Base-by-base conservation (phyloP, 2,329 filamentous ascomycete species). In the Podosphaera fusca region DNA sequence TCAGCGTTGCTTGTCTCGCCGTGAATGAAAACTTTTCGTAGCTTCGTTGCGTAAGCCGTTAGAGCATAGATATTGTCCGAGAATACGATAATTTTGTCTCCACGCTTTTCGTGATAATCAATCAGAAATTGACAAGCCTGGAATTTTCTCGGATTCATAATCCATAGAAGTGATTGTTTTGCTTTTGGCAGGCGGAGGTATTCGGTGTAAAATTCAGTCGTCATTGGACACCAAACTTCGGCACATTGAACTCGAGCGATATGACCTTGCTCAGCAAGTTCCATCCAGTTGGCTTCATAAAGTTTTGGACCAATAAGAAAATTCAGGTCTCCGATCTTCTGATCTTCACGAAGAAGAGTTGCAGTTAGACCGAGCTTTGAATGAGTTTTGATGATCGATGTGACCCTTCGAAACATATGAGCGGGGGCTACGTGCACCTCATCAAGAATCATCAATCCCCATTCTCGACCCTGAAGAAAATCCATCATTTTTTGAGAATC, bases 171-270 rank as follows among this genome's bases (percentile, higher is more conserved):
- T 7, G 77, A 75, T 38, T 78, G 75, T 67, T 84, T 84, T 60
- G 81, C 75, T 14, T 79, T 80, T 10, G 80, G 81, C 60, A 80
- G 79, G 57, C 79, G 75, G 59, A 96, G 78, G 70, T 96, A 98
- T 68, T 96, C 87, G 21, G 87, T 84, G 69, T 95, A 96, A 68
- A 98, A 98, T 64, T 98, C 92, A 0, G 89, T 92, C 0, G 92
- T 94, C 92, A 98, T 98, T 2, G 90, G 88, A 67, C 92, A 98
- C 92, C 92, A 98, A 5, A 98, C 92, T 70, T 98, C 92, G 12
- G 92, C 92, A 69, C 92, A 98, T 69, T 98, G 92, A 1, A 98
- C 92, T 63, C 87, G 84, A 40, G 92, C 92, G 68, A 98, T 98
- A 67, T 95, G 89, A 0, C 92, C 92, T 70, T 95, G 88, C 65